phyloP scores from a whole-genome alignment of 768 basidiomycete genomes.

The Suillus tomentosus region DNA sequence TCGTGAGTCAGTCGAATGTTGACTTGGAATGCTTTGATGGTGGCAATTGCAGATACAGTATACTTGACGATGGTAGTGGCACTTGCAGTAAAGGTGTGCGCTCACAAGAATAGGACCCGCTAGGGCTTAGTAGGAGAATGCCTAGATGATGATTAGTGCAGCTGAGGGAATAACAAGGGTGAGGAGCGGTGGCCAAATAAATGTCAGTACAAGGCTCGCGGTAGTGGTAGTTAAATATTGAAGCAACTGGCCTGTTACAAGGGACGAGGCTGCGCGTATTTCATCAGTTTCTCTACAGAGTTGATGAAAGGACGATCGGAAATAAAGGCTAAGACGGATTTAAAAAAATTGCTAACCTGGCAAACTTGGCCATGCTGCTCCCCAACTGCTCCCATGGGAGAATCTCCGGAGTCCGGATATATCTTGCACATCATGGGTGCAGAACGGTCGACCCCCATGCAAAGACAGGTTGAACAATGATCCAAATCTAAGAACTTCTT shows the following conservation, averaged over 20 bases:
- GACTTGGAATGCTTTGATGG: conserved; percentile 79
- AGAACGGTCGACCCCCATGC: conserved; percentile 57
- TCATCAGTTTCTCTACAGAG: conserved; percentile 87
- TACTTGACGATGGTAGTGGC: conserved; percentile 83
- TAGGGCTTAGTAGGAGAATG: conserved; percentile 61
- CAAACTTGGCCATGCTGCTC: conserved; percentile 94
- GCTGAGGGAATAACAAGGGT: conserved; percentile 91
- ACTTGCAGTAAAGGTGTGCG: conserved; percentile 59
- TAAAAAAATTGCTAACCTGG: conserved; percentile 50
- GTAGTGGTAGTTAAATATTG: conserved; percentile 82
- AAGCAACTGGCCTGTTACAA: conserved; percentile 74
- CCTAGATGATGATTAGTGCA: conserved; percentile 74
- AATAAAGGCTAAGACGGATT: not conserved
- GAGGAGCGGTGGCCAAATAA: conserved; percentile 76
- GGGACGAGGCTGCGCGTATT: conserved; percentile 80
- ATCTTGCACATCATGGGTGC: conserved; percentile 33
- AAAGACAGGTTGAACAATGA: too few species aligned
- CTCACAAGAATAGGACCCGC: conserved; percentile 73
- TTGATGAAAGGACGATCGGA: conserved; percentile 1
- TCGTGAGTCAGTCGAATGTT: not conserved
- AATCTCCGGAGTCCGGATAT: conserved; percentile 32
- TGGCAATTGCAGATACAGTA: conserved; percentile 72
- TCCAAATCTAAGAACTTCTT: too few species aligned
- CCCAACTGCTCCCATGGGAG: conserved; percentile 76
- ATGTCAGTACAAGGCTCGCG: conserved; percentile 80